phyloP scores from a whole-genome alignment of 805 yeast genomes.

The Wickerhamomyces canadensis region DNA sequence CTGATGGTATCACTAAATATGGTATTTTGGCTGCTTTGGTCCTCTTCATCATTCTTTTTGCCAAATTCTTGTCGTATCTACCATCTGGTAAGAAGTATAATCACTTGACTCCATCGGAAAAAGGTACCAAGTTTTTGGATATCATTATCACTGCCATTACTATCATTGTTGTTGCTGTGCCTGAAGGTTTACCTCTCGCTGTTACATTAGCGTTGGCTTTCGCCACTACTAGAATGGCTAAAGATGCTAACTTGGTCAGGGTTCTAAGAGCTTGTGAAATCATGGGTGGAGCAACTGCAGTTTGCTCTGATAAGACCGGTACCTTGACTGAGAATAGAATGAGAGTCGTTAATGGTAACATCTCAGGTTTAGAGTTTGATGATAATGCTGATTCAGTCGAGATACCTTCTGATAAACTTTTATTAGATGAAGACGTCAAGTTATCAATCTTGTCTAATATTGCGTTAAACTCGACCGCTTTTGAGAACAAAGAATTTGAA shows the following conservation, averaged over 20 bases:
- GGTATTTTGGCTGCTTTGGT: slow-evolving; percentile 82
- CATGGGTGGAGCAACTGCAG: slow-evolving; percentile 97
- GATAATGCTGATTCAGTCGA: slow-evolving; percentile 29
- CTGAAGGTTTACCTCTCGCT: slow-evolving; percentile 97
- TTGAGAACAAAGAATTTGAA: slow-evolving; percentile 49
- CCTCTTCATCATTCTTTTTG: slow-evolving; percentile 74
- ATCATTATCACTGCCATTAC: slow-evolving; percentile 89
- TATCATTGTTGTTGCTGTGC: slow-evolving; percentile 96
- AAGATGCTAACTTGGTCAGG: slow-evolving; percentile 93
- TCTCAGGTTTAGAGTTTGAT: slow-evolving; percentile 57
- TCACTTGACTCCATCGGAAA: slow-evolving; percentile 52
- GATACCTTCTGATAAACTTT: slow-evolving; percentile 13
- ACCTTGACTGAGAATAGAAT: slow-evolving; percentile 91
- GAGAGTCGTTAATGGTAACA: slow-evolving; percentile 77
- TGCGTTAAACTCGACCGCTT: slow-evolving; percentile 81
- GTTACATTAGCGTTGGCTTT: slow-evolving; percentile 95
- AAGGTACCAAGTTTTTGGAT: slow-evolving; percentile 79
- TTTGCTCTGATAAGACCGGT: slow-evolving; percentile 97
- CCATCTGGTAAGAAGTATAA: slow-evolving; percentile 45
- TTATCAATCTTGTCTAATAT: slow-evolving; percentile 48
- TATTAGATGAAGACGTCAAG: slow-evolving; percentile 7
- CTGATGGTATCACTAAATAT: slow-evolving; percentile 92
- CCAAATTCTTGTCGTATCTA: slow-evolving; percentile 63
- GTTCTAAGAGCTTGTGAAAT: slow-evolving; percentile 93
- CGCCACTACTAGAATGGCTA: slow-evolving; percentile 97